Evolutionary conservation across 352 stramenopile genomes (phyloP), one percentile per base, ranked within the genome.

Genomic region (Pythium insidiosum): DNA sequence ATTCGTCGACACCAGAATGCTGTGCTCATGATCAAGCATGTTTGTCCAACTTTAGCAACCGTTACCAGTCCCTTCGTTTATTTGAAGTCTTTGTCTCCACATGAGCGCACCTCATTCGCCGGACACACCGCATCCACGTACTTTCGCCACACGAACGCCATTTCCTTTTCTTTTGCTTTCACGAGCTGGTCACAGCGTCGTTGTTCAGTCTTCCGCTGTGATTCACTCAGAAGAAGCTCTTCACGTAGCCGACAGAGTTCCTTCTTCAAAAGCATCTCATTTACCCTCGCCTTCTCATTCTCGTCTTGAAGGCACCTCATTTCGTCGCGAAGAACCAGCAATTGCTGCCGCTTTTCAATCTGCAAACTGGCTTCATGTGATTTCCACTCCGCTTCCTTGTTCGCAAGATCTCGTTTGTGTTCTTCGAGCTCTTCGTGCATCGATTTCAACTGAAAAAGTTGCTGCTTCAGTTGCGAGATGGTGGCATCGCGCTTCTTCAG

Each of bases 81-180:
- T n/a, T n/a, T n/a, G n/a, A n/a, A n/a, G n/a, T n/a, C n/a, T n/a
- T n/a, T n/a, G n/a, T n/a, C n/a, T n/a, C n/a, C n/a, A n/a, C n/a
- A n/a, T n/a, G n/a, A n/a, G n/a, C n/a, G n/a, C n/a, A n/a, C n/a
- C n/a, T n/a, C n/a, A n/a, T n/a, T 7, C 20, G n/a, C 11, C 11
- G 20, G 28, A 16, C 40, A 47, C 50, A 78, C 58, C 5, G 60
- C 35, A 2, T 81, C 60, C 16, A 77, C 58, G 39, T 82, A 84
- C 57, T 80, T 81, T 36, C 78, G 63, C 74, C 74, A 87, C 47
- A 87, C 66, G 46, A 80, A 81, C n/a, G 59, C 58, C 34, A 84
- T 62, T 19, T 87, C 68, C 35, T 76, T 81, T 24, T 81, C 66
- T 42, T 81, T 79, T 20, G 66, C 69, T 40, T 67, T 55, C 10